Percentiles rank a stretch among this genome's conserved stretches.
Evolutionary conservation across 2,329 filamentous ascomycete genomes (phyloP).

Genomic region (Colletotrichum caudatum): DNA sequence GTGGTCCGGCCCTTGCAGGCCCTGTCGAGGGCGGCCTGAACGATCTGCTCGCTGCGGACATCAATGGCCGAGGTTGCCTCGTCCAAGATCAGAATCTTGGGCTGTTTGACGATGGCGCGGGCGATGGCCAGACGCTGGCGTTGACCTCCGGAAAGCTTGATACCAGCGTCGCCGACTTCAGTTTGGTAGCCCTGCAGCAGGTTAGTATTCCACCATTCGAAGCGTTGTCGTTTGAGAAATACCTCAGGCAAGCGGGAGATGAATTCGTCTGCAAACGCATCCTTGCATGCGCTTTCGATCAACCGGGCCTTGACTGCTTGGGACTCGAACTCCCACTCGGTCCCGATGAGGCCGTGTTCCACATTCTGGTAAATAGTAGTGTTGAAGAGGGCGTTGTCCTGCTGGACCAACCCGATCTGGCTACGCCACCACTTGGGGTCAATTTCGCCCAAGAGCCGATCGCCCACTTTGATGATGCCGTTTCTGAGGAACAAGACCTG

Average conservation of each 20-base stretch:
- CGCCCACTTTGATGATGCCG: conserved; percentile 36
- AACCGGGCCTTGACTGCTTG: conserved; percentile 55
- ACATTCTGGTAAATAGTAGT: conserved; percentile 66
- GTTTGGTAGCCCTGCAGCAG: conserved; percentile 65
- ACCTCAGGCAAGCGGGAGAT: conserved; percentile 61
- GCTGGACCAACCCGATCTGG: conserved; percentile 91
- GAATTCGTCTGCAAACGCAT: conserved; percentile 66
- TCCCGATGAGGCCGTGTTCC: conserved; percentile 56
- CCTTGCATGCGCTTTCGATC: conserved; percentile 61
- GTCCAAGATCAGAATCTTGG: conserved; percentile 69
- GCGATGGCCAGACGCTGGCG: conserved; percentile 71
- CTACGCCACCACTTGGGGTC: conserved; percentile 93
- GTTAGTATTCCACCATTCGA: conserved; percentile 21
- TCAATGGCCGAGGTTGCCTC: conserved; percentile 73
- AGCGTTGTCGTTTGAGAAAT: conserved; percentile 47
- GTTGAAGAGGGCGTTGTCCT: conserved; percentile 66
- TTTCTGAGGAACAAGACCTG: conserved; percentile 54
- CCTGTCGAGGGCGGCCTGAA: conserved; percentile 61
- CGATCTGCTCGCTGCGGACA: conserved; percentile 65
- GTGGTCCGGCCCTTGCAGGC: conserved; percentile 67
- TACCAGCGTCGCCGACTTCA: conserved; percentile 72
- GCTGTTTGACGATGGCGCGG: conserved; percentile 67
- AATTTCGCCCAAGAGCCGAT: conserved; percentile 68
- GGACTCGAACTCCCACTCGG: conserved; percentile 52
- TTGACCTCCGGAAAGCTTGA: conserved; percentile 75